These are phyloP conservation scores for Zarea fungicola DNA, from an alignment of 2,329 filamentous ascomycete genomes.

Conservation along the genomic window DNA sequence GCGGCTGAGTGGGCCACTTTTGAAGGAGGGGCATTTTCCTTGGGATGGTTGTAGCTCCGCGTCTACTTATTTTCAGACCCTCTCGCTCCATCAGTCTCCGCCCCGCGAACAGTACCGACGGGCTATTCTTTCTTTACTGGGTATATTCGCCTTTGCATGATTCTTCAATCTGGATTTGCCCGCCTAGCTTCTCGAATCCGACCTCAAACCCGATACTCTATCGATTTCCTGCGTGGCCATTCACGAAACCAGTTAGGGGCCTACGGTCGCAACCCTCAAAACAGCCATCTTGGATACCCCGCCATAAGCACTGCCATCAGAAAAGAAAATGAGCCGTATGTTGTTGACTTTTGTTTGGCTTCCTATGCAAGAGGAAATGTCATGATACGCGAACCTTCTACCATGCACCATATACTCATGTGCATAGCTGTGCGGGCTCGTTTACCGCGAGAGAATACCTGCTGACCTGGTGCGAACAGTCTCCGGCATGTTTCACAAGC, in stretches of 20 bases:
- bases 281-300: slow-evolving; percentile 7
- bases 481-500: slow-evolving; percentile 86
- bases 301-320: neutral
- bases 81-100: neutral
- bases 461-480: slow-evolving; percentile 44
- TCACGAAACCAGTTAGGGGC: neutral
- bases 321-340: slow-evolving; percentile 12
- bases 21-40: slow-evolving; percentile 7
- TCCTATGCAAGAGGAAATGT: neutral
- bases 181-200: no score
- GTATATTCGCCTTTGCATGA: no score
- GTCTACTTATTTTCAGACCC: neutral
- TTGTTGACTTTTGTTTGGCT: neutral
- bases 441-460: neutral
- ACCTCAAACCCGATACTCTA: no score
- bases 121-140: neutral
- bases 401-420: neutral
- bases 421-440: neutral
- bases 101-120: neutral
- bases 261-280: slow-evolving; percentile 6
- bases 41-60: slow-evolving; percentile 1
- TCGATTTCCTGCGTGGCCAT: no score
- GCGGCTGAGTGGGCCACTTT: slow-evolving; percentile 9
- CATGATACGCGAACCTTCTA: neutral
- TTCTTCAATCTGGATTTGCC: no score